Evolutionary conservation across 345 rosid species (phyloP).

Genomic region (Ceriops decandra): DNA sequence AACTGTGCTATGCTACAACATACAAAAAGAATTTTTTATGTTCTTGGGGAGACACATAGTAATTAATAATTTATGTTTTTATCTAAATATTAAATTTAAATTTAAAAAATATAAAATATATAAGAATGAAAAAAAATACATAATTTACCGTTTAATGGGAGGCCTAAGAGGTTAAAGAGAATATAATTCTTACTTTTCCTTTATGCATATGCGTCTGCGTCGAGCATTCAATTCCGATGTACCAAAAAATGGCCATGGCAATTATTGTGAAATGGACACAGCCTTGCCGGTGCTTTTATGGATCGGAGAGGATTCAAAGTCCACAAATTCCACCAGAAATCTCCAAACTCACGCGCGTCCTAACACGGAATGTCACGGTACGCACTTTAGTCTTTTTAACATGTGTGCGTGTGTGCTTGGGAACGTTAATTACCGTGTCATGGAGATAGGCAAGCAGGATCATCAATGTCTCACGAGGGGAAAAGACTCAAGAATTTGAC

Average conservation of each 20-base stretch:
- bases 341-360: conserved; percentile 9
- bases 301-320: neutral
- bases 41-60: too few relatives aligned
- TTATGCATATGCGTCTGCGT: too few relatives aligned
- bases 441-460: neutral
- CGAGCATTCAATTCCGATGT: neutral
- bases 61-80: too few relatives aligned
- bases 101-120: too few relatives aligned
- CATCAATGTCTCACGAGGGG: too few relatives aligned
- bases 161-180: too few relatives aligned
- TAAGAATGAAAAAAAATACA: too few relatives aligned
- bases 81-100: too few relatives aligned
- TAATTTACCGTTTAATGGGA: too few relatives aligned
- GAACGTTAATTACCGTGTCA: neutral
- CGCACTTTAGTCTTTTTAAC: neutral
- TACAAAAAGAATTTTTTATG: too few relatives aligned
- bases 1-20: neutral
- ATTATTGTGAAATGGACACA: neutral
- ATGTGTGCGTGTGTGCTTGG: neutral
- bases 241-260: neutral
- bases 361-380: neutral
- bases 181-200: too few relatives aligned
- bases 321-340: conserved; percentile 18
- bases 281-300: neutral
- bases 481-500: neutral